These are phyloP conservation scores for Fimicolochytrium jonesii DNA, from an alignment of 192 early-diverging fungal species.

Conservation along the genomic window DNA sequence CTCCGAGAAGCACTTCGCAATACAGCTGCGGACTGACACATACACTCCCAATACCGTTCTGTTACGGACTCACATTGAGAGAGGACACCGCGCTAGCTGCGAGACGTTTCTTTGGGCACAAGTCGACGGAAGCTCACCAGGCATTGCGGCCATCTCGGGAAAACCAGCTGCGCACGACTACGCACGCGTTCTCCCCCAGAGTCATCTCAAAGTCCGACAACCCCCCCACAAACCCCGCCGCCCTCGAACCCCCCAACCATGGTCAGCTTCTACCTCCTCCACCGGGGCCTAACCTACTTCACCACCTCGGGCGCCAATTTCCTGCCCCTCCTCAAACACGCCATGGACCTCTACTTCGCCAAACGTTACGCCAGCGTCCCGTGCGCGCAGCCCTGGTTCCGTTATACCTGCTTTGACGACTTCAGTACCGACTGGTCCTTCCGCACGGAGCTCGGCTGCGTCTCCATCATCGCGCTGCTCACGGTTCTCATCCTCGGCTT, in stretches of 20 bases:
- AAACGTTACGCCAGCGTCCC: slow-evolving; percentile 8
- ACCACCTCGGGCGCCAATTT: slow-evolving; percentile 35
- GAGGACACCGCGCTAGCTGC: too few species aligned
- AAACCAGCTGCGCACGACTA: too few species aligned
- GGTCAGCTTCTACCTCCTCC: slow-evolving; percentile 47
- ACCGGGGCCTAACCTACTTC: slow-evolving; percentile 48
- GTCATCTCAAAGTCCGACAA: too few species aligned
- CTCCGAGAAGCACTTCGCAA: too few species aligned
- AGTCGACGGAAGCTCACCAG: too few species aligned
- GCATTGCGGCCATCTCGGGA: too few species aligned
- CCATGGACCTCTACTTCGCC: slow-evolving; percentile 44
- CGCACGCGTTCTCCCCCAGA: too few species aligned
- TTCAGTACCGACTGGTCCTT: slow-evolving; percentile 39
- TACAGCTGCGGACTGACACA: too few species aligned
- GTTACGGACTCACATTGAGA: too few species aligned
- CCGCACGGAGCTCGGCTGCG: slow-evolving; percentile 42
- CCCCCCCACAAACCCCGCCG: too few species aligned
- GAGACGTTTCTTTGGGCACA: too few species aligned
- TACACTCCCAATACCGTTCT: too few species aligned
- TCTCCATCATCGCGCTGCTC: slow-evolving; percentile 37
- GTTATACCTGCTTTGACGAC: slow-evolving; percentile 44
- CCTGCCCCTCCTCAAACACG: slow-evolving; percentile 45
- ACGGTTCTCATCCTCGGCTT: slow-evolving; percentile 38
- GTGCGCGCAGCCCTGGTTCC: slow-evolving; percentile 36
- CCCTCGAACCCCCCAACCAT: slow-evolving; percentile 29